These are phyloP conservation scores for Teunomyces pallodes DNA, from an alignment of 805 yeast species.

Conservation along the genomic window DNA sequence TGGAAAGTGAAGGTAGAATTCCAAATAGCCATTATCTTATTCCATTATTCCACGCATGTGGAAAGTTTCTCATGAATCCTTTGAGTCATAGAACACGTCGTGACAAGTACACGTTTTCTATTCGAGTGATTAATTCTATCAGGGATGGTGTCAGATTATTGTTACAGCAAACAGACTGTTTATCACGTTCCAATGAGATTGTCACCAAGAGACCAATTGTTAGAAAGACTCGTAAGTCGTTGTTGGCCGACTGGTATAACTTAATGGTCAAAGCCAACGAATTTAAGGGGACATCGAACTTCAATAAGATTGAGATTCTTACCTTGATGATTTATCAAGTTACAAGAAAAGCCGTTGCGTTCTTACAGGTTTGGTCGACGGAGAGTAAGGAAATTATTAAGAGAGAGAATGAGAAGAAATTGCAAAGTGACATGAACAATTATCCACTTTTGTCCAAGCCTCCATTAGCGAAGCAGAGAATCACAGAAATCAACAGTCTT, in stretches of 20 bases:
- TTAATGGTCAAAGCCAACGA: constrained; percentile 75
- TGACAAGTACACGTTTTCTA: constrained; percentile 52
- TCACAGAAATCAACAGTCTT: constrained; percentile 61
- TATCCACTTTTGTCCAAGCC: constrained; percentile 49
- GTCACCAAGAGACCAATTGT: constrained; percentile 63
- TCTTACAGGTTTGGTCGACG: constrained; percentile 68
- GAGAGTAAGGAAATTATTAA: constrained; percentile 52
- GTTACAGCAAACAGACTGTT: constrained; percentile 66
- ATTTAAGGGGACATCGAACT: constrained; percentile 60
- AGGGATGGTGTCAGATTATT: constrained; percentile 70
- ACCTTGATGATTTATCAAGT: constrained; percentile 67
- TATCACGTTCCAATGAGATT: constrained; percentile 68
- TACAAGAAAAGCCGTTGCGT: constrained; percentile 58
- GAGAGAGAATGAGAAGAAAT: constrained; percentile 31
- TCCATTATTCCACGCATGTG: constrained; percentile 59
- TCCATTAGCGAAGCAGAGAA: constrained; percentile 61
- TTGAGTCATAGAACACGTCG: constrained; percentile 44
- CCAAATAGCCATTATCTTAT: constrained; percentile 50
- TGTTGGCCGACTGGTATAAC: constrained; percentile 79
- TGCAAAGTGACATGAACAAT: constrained; percentile 36
- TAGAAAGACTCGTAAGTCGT: constrained; percentile 61
- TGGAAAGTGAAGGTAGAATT: constrained; percentile 31
- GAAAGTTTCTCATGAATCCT: constrained; percentile 64
- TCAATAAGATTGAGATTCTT: constrained; percentile 57
- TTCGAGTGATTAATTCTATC: constrained; percentile 57